Conservation (phyloP, 2,329 filamentous ascomycete species). For the Sarocladium oryzae region DNA sequence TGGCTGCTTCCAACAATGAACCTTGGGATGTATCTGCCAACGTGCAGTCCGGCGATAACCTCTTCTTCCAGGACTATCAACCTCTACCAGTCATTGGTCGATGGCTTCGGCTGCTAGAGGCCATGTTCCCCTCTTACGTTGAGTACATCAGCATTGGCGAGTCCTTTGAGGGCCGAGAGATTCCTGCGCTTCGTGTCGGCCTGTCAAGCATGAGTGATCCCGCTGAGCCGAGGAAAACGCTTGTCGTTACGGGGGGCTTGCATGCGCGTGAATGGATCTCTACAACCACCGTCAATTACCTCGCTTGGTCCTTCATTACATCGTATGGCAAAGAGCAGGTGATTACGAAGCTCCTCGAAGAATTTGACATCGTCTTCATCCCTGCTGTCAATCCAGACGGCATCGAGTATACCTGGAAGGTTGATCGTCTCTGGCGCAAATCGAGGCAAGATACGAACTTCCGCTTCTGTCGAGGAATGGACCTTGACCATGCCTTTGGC, state of each 20-base stretch:
- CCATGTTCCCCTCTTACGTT: slow-evolving; percentile 81
- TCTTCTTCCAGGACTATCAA: slow-evolving; percentile 93
- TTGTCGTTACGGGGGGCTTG: slow-evolving; percentile 77
- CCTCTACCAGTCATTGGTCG: slow-evolving; percentile 74
- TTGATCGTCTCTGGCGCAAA: slow-evolving; percentile 91
- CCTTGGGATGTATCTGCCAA: slow-evolving; percentile 14
- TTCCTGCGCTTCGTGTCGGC: slow-evolving; percentile 73
- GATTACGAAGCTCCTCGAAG: slow-evolving; percentile 72
- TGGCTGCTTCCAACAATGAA: neutral
- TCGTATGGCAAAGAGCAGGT: slow-evolving; percentile 65
- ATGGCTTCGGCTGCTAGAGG: slow-evolving; percentile 86
- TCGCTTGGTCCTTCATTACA: slow-evolving; percentile 83
- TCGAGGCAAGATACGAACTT: slow-evolving; percentile 79
- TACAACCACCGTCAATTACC: slow-evolving; percentile 81
- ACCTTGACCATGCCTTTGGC: slow-evolving; percentile 81
- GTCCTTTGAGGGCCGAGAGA: slow-evolving; percentile 83
- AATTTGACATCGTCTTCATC: slow-evolving; percentile 83
- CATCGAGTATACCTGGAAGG: slow-evolving; percentile 88
- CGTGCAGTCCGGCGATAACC: slow-evolving; percentile 48
- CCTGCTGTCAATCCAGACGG: slow-evolving; percentile 91
- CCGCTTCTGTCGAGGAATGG: slow-evolving; percentile 78
- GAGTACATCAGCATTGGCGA: slow-evolving; percentile 69
- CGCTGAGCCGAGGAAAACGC: slow-evolving; percentile 58
- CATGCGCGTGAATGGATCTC: slow-evolving; percentile 97
- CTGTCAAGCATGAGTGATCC: slow-evolving; percentile 24